A percentile compares a stretch with the other conserved stretches of the same genome.
Evolutionary conservation across 169 alveolate genomes (phyloP).

Genomic region (Eimeria acervulina): DNA sequence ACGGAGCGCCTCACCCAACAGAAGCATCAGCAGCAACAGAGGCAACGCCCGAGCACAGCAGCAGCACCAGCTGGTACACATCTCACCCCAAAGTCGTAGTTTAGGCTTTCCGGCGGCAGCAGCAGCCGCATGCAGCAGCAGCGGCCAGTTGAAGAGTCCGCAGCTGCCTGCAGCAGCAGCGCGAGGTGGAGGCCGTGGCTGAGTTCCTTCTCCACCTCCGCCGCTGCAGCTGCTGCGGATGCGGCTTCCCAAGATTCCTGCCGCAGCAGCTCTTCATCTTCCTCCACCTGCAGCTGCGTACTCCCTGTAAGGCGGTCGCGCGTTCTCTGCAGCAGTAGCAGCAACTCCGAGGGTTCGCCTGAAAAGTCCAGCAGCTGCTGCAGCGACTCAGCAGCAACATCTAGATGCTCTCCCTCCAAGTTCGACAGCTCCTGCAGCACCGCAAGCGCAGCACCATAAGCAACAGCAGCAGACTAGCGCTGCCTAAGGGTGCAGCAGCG

Average conservation of each 20-base stretch:
- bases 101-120: conserved; percentile 33
- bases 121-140: conserved; percentile 53
- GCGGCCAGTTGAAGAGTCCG: conserved; percentile 44
- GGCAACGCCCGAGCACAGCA: background rate
- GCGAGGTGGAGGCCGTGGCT: conserved; percentile 59
- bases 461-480: background rate
- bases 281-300: background rate
- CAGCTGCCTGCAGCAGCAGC: conserved; percentile 48
- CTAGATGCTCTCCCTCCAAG: conserved; percentile 14
- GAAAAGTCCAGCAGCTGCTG: conserved; percentile 47
- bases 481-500: background rate
- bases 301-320: conserved; percentile 39
- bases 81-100: conserved; percentile 44
- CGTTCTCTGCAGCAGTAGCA: conserved; percentile 37
- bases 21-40: background rate
- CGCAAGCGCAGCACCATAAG: background rate
- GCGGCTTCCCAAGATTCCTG: background rate
- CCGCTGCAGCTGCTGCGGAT: background rate
- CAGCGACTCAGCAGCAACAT: conserved; percentile 67
- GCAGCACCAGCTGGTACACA: background rate
- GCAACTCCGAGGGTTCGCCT: conserved; percentile 49
- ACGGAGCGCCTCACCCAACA: background rate
- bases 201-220: conserved; percentile 26
- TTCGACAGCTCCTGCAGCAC: conserved; percentile 21
- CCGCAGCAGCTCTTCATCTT: conserved; percentile 12